Evolutionary conservation across 2,329 filamentous ascomycete species (phyloP).

Genomic region (Drechslerella stenobrocha): DNA sequence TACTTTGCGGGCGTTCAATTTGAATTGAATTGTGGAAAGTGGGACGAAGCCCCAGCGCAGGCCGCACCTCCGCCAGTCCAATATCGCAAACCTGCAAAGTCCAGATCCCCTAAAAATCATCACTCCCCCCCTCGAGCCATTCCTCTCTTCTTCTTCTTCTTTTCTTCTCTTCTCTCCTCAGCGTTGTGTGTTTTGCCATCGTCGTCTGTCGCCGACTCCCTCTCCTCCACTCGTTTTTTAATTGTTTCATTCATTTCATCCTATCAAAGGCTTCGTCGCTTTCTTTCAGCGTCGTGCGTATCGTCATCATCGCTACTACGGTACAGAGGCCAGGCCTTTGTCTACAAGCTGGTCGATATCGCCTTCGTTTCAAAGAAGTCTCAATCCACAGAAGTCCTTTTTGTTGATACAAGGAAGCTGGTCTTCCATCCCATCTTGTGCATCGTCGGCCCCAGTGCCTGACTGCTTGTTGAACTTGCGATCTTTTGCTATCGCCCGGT

Average conservation of each 20-base stretch:
- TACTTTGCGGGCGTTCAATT: constrained; percentile 46
- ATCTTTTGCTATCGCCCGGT: constrained; percentile 36
- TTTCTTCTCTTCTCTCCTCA: constrained; percentile 31
- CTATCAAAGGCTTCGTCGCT: constrained; percentile 49
- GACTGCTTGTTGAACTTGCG: constrained; percentile 25
- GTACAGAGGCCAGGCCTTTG: constrained; percentile 48
- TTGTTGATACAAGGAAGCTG: constrained; percentile 47
- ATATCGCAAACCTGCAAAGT: constrained; percentile 49
- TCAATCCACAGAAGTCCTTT: constrained; percentile 48
- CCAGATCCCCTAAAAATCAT: constrained; percentile 49
- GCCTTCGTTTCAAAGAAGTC: constrained; percentile 41
- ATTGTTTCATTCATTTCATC: constrained; percentile 49
- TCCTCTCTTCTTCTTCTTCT: constrained; percentile 9
- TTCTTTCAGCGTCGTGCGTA: constrained; percentile 48
- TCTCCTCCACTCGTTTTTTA: constrained; percentile 27
- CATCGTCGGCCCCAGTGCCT: constrained; percentile 1
- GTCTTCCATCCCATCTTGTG: constrained; percentile 43
- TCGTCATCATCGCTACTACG: constrained; percentile 36
- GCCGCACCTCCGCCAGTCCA: constrained; percentile 40
- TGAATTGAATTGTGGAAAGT: constrained; percentile 49
- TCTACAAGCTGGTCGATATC: constrained; percentile 48
- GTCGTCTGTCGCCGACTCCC: constrained; percentile 41
- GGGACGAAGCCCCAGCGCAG: constrained; percentile 48
- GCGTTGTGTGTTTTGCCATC: constrained; percentile 43
- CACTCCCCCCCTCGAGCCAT: constrained; percentile 29